phyloP scores from a whole-genome alignment of 495 filamentous ascomycete species.

The Evernia prunastri region DNA sequence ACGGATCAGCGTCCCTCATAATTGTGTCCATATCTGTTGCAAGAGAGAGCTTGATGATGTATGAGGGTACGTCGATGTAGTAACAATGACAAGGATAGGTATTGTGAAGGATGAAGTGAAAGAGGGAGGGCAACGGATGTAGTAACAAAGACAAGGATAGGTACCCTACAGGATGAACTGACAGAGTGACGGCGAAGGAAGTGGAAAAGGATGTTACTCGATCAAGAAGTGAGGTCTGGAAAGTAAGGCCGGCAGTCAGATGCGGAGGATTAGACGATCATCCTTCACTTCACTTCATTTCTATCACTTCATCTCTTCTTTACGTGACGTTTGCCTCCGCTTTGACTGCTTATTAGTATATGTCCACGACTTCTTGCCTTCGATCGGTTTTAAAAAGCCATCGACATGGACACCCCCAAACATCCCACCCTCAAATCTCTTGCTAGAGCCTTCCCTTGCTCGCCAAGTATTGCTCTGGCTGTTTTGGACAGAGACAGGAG shows the following conservation, averaged over 20 bases:
- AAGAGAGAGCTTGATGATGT: background rate
- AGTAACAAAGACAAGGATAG: background rate
- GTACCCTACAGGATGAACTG: background rate
- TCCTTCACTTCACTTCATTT: background rate
- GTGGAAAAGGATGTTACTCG: background rate
- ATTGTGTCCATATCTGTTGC: background rate
- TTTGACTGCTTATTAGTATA: background rate
- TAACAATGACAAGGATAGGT: background rate
- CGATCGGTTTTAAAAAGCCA: constrained; percentile 33
- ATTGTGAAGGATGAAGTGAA: background rate
- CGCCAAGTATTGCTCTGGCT: background rate
- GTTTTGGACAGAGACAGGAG: background rate
- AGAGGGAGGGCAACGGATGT: background rate
- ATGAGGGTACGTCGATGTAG: background rate
- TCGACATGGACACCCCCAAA: constrained; percentile 31
- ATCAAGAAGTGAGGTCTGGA: background rate
- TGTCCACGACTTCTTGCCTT: constrained; percentile 28
- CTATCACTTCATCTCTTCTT: background rate
- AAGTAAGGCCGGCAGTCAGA: background rate
- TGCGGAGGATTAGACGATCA: background rate
- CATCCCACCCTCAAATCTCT: constrained; percentile 19
- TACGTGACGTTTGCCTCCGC: background rate
- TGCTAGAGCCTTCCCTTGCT: background rate
- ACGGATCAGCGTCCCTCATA: background rate
- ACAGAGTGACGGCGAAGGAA: background rate